A percentile compares a stretch with the other conserved stretches of the same genome.
phyloP scores from a whole-genome alignment of 306 rosid species.

The Delonix regia region DNA sequence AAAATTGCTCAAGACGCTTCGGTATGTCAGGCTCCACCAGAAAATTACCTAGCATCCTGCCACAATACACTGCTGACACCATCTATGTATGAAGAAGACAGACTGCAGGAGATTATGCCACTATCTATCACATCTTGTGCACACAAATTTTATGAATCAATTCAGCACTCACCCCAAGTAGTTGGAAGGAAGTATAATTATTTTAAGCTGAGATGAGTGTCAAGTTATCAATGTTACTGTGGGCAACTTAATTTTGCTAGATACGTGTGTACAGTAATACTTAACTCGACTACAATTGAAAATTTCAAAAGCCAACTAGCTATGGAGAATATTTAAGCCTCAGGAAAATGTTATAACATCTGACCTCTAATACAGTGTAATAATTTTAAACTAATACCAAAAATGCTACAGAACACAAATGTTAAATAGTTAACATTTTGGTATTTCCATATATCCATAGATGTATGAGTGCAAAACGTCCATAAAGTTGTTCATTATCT shows the following conservation, averaged over 20 bases:
- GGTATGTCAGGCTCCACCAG: background rate
- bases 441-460: background rate
- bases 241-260: background rate
- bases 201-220: background rate
- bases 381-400: slow-evolving; percentile 2
- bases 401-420: slow-evolving; percentile 8
- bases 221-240: background rate
- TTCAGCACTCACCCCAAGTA: background rate
- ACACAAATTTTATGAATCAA: background rate
- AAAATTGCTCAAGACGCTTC: background rate
- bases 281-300: background rate
- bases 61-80: background rate
- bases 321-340: background rate
- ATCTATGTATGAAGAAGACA: background rate
- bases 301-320: slow-evolving; percentile 1
- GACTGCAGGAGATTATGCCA: background rate
- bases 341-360: slow-evolving; percentile 26
- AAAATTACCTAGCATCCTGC: background rate
- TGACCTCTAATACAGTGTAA: slow-evolving; percentile 8
- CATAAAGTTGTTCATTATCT: slow-evolving; percentile 44
- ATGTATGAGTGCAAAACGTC: background rate
- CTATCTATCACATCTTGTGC: background rate
- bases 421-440: slow-evolving; percentile 14
- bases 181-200: background rate
- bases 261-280: background rate